Evolutionary conservation across 176 grass and related monocot species (phyloP), one percentile per base, ranked within the genome.

Genomic region (Carex parvula): DNA sequence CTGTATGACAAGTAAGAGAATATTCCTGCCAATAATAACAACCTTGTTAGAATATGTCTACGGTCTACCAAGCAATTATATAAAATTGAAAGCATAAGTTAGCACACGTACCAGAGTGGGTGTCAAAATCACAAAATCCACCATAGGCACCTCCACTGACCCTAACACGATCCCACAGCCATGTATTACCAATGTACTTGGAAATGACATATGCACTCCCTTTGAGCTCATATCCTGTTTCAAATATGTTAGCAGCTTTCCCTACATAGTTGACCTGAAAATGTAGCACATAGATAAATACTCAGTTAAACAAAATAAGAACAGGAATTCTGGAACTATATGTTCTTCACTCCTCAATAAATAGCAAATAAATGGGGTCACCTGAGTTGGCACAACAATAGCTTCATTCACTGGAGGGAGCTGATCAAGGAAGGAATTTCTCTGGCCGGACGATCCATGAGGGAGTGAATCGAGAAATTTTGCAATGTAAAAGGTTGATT

Each of bases 1-100:
- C 96, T 91, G 69, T 99, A 99, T 84, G 96, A 99, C 84, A 99
- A 89, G 87, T 99, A 99, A 14, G 96, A 99, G 80, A 99, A 92
- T 18, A 99, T 93, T 57, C 96, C 96, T 99, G 91, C 62, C 35
- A 89, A 56, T 82, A 6, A 64, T 84, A 83, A 75, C 1, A 90
- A 33, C 32, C 42, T 41, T 55, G 44, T 62, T 13, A 82, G 15
- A 76, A 84, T 65, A 83, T 70, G 79, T 86, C 67, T 39, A 85
- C 22, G 41, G 78, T 86, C 67, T 41, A 86, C 32, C 53, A 72
- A 76, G 87, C 18, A 86, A n/a, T 10, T 29, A 54, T 46, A 18
- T 70, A 57, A 13, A 33, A 84, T 44, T 71, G 67, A 79, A 4
- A 62, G 71, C 1, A 83, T 26, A 89, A 50, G 37, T 39, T 21